Conservation (phyloP, 176 grass and related monocot genomes). For the Zea mays region DNA sequence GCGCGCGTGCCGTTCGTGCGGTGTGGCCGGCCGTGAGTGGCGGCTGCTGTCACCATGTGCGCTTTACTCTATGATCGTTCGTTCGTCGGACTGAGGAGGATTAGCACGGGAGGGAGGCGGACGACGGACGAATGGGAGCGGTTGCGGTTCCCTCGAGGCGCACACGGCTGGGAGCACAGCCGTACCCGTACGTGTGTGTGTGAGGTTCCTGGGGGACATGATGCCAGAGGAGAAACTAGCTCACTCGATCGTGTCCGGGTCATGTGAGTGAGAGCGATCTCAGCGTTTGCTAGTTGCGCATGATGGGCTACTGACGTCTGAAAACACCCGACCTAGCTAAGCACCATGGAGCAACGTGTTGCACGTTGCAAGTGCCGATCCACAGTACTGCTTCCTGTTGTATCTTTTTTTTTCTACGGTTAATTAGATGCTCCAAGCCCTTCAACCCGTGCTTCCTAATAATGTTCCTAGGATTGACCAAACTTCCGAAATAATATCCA, state of each 20-base stretch:
- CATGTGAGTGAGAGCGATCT: background rate
- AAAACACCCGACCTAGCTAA: background rate
- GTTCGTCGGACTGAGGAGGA: background rate
- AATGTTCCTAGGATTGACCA: too few relatives aligned
- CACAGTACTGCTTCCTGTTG: too few relatives aligned
- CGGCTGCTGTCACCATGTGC: background rate
- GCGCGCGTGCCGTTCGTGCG: too few relatives aligned
- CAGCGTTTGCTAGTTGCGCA: background rate
- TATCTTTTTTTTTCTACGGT: too few relatives aligned
- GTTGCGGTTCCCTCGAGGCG: background rate
- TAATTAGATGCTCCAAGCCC: too few relatives aligned
- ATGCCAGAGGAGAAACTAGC: background rate
- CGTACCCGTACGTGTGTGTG: background rate
- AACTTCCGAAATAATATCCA: too few relatives aligned
- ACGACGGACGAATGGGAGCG: background rate
- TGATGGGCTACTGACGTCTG: background rate
- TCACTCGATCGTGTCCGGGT: too few relatives aligned
- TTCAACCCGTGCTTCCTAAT: too few relatives aligned
- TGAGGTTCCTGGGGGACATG: background rate
- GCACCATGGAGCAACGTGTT: background rate
- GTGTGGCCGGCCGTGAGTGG: too few relatives aligned
- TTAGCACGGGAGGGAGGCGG: background rate
- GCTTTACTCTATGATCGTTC: background rate
- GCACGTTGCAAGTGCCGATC: too few relatives aligned
- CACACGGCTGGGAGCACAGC: background rate